Conservation (phyloP, 768 basidiomycete species). For the Suillus occidentalis region DNA sequence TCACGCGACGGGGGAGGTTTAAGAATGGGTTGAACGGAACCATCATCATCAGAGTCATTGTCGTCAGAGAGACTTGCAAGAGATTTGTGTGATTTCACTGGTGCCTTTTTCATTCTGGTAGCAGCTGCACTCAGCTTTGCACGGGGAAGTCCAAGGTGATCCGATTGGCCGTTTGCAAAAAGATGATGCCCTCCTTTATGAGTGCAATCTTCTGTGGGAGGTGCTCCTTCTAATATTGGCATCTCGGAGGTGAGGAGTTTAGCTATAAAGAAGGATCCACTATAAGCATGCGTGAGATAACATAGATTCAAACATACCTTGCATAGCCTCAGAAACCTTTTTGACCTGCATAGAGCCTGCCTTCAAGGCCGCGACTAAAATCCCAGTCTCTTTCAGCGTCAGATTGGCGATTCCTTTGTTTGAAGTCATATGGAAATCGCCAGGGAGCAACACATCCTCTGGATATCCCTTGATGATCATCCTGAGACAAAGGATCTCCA, state of each 20-base stretch:
- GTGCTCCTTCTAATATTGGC: neutral
- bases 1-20: neutral
- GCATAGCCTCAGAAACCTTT: neutral
- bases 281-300: neutral
- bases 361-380: neutral
- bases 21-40: neutral
- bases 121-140: neutral
- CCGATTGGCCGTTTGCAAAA: neutral
- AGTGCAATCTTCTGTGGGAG: neutral
- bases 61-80: neutral
- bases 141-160: neutral
- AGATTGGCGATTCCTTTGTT: neutral
- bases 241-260: neutral
- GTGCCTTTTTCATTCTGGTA: neutral
- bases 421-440: neutral
- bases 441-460: conserved; percentile 2
- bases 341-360: neutral
- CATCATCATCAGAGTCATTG: neutral
- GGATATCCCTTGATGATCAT: conserved; percentile 1
- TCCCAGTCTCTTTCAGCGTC: neutral
- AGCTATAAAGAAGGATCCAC: neutral
- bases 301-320: neutral
- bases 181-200: neutral
- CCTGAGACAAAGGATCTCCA: neutral
- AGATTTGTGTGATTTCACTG: neutral